Evolutionary conservation across 2,329 filamentous ascomycete species (phyloP), one percentile per base, ranked within the genome.

Genomic region (Alternaria sp.): DNA sequence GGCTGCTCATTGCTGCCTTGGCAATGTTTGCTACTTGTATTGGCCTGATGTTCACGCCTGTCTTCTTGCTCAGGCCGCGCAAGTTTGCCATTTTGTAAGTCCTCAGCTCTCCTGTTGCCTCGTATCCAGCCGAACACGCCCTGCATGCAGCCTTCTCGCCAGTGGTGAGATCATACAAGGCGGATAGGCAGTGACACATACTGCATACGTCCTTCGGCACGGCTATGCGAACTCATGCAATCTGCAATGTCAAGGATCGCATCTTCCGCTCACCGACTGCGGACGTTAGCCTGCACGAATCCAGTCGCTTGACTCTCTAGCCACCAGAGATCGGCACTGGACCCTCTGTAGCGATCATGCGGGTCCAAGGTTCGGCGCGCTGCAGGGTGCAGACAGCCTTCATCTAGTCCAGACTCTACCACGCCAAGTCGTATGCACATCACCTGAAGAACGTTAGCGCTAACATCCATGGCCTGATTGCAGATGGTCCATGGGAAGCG

Each of bases 71-170:
- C 69, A 90, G 87, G 79, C 94, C 95, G 71, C 89, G 92, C 82
- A 99, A 98, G 85, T 97, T 99, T 85, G 94, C 95, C 59, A 93
- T 97, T 69, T 81, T 98, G 96, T 98, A 89, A 91, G 95, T 95
- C 66, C 69, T 70, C 54, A 52, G 57, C 65, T 59, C 61, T 63
- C 63, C 58, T 60, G 67, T 65, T 68, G 55, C 62, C 57, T 65
- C 57, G 49, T 25, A 44, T 58, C 66, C 67, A 62, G 62, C 57
- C 66, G 61, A 36, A 55, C 45, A 17, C 58, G 64, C 63, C 63
- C 66, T 68, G 65, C 70, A 67, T 32, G 63, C 69, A 67, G 63
- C 68, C 64, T 68, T 59, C 55, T 61, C 26, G 32, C 47, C 17
- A 51, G 52, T 64, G 47, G 62, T 66, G 60, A 59, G 9, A 52